Base-by-base conservation (phyloP, 192 early-diverging fungal genomes). In the Endogone sp. region DNA sequence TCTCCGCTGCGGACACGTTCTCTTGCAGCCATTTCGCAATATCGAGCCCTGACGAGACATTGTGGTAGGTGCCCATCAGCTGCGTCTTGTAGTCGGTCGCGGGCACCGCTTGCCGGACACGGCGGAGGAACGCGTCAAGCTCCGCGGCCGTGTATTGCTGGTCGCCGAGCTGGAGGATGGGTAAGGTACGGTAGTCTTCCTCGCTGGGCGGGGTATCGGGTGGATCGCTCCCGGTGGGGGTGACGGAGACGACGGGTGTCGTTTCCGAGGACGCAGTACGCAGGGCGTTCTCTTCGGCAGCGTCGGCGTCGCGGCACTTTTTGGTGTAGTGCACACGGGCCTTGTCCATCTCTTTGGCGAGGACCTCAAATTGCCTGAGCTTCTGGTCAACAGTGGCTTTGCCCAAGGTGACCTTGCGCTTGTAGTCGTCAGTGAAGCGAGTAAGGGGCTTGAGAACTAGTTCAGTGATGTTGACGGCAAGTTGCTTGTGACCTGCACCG, bases 11-110 rank as follows among this genome's bases (percentile, higher is more conserved):
- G 3, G 84, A 81, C 57, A 86, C 71, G 75, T 91, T 86, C 62
- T 86, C 79, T 69, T 85, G 86, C 72, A 90, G 81, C 91, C 91
- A 93, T n/a, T 80, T 80, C 2, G 85, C 85, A 71, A 93, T 85
- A 54, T 84, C 82, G 57, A 88, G 85, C 30, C 91, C 91, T 20
- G 84, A 72, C 8, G 89, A 88, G 62, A 87, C 84, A 22, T 86
- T 77, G 59, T 80, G 77, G 75, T 86, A 86, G 2, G 72, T 72
- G 24, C 91, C 91, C 49, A 93, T 75, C 61, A 93, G 84, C 6
- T 88, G 87, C 22, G 90, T 86, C 69, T 85, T 86, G 60, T 89
- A 81, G 66, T 91, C 89, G 60, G 85, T 79, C 23, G 82, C 77
- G 21, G 80, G 82, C 10, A 93, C 82, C 65, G 84, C 86, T 13